Percentiles rank a stretch among this genome's conserved stretches.
Evolutionary conservation across 2,329 filamentous ascomycete genomes (phyloP).

Genomic region (Penicillium nordicum): DNA sequence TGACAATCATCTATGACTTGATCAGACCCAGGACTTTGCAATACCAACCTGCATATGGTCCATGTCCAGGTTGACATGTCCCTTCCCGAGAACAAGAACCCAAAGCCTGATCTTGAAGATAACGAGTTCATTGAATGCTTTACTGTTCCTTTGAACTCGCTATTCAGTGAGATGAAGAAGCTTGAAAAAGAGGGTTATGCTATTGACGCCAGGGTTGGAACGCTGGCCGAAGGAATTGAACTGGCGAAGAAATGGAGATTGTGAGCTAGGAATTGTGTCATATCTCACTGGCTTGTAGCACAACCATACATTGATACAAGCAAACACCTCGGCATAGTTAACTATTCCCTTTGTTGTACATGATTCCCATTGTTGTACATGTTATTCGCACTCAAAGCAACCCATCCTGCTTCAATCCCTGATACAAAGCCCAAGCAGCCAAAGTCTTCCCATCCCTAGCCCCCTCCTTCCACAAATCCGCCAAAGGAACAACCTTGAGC

Average conservation of each 20-base stretch:
- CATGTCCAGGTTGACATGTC: slow-evolving; percentile 70
- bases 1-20: not conserved
- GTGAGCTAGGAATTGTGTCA: not conserved
- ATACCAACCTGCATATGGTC: slow-evolving; percentile 55
- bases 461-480: slow-evolving; percentile 53
- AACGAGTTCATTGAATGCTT: slow-evolving; percentile 82
- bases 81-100: slow-evolving; percentile 65
- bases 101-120: slow-evolving; percentile 68
- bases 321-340: too few relatives aligned
- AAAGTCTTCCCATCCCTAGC: slow-evolving; percentile 56
- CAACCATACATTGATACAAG: not conserved
- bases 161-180: slow-evolving; percentile 65
- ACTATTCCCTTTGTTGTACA: not conserved
- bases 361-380: not conserved
- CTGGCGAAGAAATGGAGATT: slow-evolving; percentile 55
- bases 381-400: slow-evolving; percentile 31
- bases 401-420: slow-evolving; percentile 49
- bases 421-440: slow-evolving; percentile 55
- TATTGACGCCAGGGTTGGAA: slow-evolving; percentile 75
- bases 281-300: not conserved
- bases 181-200: slow-evolving; percentile 70
- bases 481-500: slow-evolving; percentile 52
- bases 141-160: slow-evolving; percentile 58
- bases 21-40: slow-evolving; percentile 48
- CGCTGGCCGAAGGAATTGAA: slow-evolving; percentile 74